Conservation (phyloP, 371 early-diverging fungal genomes). For the Actinomortierella ambigua region DNA sequence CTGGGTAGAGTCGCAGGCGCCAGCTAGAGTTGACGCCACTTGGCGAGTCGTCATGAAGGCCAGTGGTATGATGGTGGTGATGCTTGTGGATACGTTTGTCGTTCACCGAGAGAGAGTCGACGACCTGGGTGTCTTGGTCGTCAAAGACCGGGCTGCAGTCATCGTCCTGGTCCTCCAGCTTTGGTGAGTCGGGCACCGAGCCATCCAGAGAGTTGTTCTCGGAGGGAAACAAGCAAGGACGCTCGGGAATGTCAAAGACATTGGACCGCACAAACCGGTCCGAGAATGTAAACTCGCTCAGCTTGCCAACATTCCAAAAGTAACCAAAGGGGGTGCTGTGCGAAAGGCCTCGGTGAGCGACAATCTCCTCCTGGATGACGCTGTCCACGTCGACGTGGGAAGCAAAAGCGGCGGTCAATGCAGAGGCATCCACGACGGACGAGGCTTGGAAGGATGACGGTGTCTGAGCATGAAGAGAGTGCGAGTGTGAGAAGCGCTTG, state of each 20-base stretch:
- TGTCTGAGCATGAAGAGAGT: conserved; percentile 24
- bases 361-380: conserved; percentile 31
- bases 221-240: too few species aligned
- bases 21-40: conserved; percentile 8
- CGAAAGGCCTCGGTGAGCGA: conserved; percentile 4
- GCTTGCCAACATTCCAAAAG: conserved; percentile 43
- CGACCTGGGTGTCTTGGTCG: too few species aligned
- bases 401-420: conserved; percentile 14
- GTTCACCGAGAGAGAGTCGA: too few species aligned
- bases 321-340: conserved; percentile 26
- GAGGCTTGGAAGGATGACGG: conserved; percentile 9
- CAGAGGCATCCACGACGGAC: too few species aligned
- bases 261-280: conserved; percentile 44
- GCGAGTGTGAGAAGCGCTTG: conserved; percentile 26
- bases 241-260: conserved; percentile 20
- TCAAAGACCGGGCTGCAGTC: too few species aligned
- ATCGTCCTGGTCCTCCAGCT: too few species aligned
- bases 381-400: conserved; percentile 21
- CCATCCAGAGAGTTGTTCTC: too few species aligned
- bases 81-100: not conserved
- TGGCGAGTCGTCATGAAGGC: conserved; percentile 10
- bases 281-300: conserved; percentile 43
- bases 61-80: too few species aligned
- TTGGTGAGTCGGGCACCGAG: too few species aligned
- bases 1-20: conserved; percentile 45